Evolutionary conservation across 78 protist genomes (phyloP), one percentile per base, ranked within the genome.

Genomic region (Pelomyxa schiedti): DNA sequence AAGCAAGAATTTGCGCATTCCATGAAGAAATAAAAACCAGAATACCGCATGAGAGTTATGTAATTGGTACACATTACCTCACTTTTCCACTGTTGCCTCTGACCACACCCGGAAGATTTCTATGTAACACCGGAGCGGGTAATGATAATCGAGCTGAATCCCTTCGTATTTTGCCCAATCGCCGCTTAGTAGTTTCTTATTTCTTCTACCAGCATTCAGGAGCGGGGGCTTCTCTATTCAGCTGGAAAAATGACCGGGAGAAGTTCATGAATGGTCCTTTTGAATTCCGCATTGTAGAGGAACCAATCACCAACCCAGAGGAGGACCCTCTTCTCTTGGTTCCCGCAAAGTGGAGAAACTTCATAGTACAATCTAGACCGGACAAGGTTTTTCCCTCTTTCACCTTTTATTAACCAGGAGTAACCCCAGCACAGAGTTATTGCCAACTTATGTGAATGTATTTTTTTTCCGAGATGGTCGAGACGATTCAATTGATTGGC

Each of bases 181-280:
- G 70, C 32, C n/a, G 32, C 24, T 16, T 66, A 24, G 9, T 16
- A n/a, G 38, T 66, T 38, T 9, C 29, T 38, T 26, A 66, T 9
- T 9, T 66, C 70, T 9, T 9, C 38, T 16, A 26, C 65, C 29
- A 32, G 24, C 38, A 9, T 24, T 9, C 70, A 9, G 38, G 29
- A 38, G 9, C 70, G 32, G 70, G 70, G 22, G 38, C 63, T 9
- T 26, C 65, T 24, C 38, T 66, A 38, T 66, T 66, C 70, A 16
- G 65, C 29, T 66, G 70, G 70, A 9, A 9, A 24, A 9, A 22
- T 9, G 70, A 66, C 70, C 70, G 70, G 65, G 70, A 66, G 38
- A 29, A 29, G 32, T 66, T 66, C 9, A 9, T 66, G 32, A 66
- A 66, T 38, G 70, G 70, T 9, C 70, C 70, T 26, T 26, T 66